Evolutionary conservation across 2,329 filamentous ascomycete species (phyloP).

Genomic region (Paecilomyces dactylethromorphus): DNA sequence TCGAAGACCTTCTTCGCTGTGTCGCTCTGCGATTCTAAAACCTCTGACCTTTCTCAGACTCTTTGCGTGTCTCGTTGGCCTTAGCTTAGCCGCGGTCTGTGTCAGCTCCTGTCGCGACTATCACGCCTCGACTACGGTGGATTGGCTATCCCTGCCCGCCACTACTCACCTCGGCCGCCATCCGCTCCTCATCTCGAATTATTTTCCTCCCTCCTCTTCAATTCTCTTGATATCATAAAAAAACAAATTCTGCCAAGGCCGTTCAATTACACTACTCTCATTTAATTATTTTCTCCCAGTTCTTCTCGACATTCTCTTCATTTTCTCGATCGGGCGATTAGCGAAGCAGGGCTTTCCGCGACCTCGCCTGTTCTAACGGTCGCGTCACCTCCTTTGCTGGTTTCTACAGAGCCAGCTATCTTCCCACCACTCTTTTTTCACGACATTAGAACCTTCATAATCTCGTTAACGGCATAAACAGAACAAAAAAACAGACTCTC

Average conservation of each 20-base stretch:
- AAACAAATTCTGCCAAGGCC: background rate
- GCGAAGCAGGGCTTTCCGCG: background rate
- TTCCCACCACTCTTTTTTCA: background rate
- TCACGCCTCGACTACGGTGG: background rate
- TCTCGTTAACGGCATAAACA: background rate
- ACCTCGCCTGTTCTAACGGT: background rate
- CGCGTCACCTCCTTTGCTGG: background rate
- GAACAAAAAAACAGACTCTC: background rate
- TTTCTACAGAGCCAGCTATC: background rate
- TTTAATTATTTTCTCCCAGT: background rate
- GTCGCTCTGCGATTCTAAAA: background rate
- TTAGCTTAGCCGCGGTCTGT: background rate
- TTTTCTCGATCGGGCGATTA: background rate
- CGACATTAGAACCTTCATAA: background rate
- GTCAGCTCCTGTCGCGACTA: background rate
- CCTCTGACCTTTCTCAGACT: background rate
- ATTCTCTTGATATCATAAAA: background rate
- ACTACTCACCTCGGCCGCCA: background rate
- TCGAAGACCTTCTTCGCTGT: background rate
- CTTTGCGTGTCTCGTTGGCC: background rate
- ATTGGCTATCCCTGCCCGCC: background rate
- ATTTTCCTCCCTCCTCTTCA: background rate
- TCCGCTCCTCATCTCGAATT: background rate
- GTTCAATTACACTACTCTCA: background rate
- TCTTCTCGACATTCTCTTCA: constrained; percentile 6